These are phyloP conservation scores for Leucocoprinus birnbaumii DNA, from an alignment of 768 basidiomycete genomes.

Conservation along the genomic window DNA sequence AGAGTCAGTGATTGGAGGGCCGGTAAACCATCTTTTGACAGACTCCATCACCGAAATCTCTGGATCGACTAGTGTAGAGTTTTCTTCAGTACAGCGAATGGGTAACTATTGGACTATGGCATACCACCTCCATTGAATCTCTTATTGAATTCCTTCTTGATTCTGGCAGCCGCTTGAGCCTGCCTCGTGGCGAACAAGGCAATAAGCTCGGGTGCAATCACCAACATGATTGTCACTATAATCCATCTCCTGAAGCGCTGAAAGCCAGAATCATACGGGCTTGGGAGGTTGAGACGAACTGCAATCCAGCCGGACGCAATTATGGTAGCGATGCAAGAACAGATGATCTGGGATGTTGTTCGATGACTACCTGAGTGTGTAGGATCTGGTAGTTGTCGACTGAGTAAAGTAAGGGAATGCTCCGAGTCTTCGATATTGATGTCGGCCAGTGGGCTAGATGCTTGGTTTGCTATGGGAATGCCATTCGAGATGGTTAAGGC, in stretches of 20 bases:
- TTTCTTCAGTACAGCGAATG: too few species aligned
- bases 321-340: constrained; percentile 6
- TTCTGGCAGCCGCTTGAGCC: neutral
- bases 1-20: too few species aligned
- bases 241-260: neutral
- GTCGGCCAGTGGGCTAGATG: too few species aligned
- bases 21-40: too few species aligned
- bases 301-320: constrained; percentile 11
- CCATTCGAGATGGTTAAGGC: too few species aligned
- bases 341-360: neutral
- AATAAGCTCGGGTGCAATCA: constrained; percentile 8
- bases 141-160: constrained; percentile 1
- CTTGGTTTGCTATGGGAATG: too few species aligned
- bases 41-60: too few species aligned
- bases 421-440: too few species aligned
- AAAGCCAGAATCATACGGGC: constrained; percentile 11
- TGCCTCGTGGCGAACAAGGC: constrained; percentile 6
- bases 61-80: too few species aligned
- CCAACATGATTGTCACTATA: neutral
- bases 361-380: neutral
- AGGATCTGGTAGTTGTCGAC: neutral
- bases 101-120: neutral
- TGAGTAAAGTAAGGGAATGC: too few species aligned
- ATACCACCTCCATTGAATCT: neutral
- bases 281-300: constrained; percentile 6